Evolutionary conservation across 352 stramenopile species (phyloP).

Genomic region (Phytophthora palmivora): DNA sequence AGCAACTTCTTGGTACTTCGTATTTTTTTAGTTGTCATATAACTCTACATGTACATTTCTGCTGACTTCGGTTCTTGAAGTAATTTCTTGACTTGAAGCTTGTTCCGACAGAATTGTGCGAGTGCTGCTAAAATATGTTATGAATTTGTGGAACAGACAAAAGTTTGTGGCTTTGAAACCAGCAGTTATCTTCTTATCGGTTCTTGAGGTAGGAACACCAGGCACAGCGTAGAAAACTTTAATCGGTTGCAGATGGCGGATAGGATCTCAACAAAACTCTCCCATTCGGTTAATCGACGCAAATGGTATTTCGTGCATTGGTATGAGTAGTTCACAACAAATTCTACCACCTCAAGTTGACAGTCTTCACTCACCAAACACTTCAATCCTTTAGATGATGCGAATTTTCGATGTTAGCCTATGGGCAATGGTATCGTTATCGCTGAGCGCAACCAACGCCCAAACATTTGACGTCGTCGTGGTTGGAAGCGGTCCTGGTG

Average conservation of each 20-base stretch:
- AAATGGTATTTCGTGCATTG: no score
- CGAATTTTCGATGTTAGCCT: not conserved
- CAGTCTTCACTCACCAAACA: not conserved
- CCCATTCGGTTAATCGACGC: slow-evolving; percentile 7
- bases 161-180: not conserved
- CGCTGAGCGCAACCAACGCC: not conserved
- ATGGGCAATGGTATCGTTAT: slow-evolving; percentile 1
- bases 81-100: no score
- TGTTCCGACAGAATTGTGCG: no score
- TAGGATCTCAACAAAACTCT: slow-evolving; percentile 15
- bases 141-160: slow-evolving; percentile 3
- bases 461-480: slow-evolving; percentile 59
- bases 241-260: slow-evolving; percentile 11
- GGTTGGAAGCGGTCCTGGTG: slow-evolving; percentile 60
- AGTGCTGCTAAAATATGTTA: not conserved
- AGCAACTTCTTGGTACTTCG: no score
- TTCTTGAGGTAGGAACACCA: no score
- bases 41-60: no score
- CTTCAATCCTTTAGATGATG: slow-evolving; percentile 10
- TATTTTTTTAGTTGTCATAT: no score
- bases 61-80: no score
- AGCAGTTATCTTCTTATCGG: slow-evolving; percentile 4
- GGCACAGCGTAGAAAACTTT: slow-evolving; percentile 5
- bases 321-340: slow-evolving; percentile 5
- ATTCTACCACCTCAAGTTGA: slow-evolving; percentile 17